Evolutionary conservation across 768 basidiomycete species (phyloP).

Genomic region (Lentinula aciculospora): DNA sequence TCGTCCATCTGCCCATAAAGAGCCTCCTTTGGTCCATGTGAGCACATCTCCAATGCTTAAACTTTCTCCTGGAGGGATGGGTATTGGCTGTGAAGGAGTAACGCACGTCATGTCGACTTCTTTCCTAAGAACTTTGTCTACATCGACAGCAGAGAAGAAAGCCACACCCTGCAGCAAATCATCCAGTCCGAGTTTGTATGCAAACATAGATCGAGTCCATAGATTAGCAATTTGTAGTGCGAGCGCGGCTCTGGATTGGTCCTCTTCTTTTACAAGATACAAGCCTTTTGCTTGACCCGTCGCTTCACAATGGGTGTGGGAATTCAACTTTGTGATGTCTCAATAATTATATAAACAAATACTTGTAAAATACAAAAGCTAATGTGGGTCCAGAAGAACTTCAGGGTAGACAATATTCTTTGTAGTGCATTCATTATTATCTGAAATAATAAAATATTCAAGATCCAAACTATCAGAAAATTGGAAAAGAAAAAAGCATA

Average conservation of each 20-base stretch:
- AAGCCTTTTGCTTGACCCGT: too few relatives aligned
- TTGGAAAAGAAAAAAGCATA: too few relatives aligned
- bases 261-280: slow-evolving; percentile 87
- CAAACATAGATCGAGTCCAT: slow-evolving; percentile 91
- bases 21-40: slow-evolving; percentile 62
- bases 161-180: slow-evolving; percentile 93
- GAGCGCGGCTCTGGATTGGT: slow-evolving; percentile 84
- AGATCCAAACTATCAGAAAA: too few relatives aligned
- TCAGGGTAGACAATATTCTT: too few relatives aligned
- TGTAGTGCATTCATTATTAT: too few relatives aligned
- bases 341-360: too few relatives aligned
- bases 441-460: too few relatives aligned
- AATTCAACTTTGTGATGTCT: too few relatives aligned
- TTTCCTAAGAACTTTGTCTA: slow-evolving; percentile 87
- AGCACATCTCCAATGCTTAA: slow-evolving; percentile 66
- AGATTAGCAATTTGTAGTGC: slow-evolving; percentile 94
- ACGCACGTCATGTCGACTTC: slow-evolving; percentile 95
- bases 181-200: slow-evolving; percentile 91
- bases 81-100: slow-evolving; percentile 83
- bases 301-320: too few relatives aligned
- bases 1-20: slow-evolving; percentile 53
- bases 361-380: too few relatives aligned
- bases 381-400: too few relatives aligned
- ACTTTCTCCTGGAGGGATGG: slow-evolving; percentile 86
- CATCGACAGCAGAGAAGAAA: slow-evolving; percentile 95